Conservation (phyloP, 495 filamentous ascomycete species). For the Sabuloglossum arenarium region DNA sequence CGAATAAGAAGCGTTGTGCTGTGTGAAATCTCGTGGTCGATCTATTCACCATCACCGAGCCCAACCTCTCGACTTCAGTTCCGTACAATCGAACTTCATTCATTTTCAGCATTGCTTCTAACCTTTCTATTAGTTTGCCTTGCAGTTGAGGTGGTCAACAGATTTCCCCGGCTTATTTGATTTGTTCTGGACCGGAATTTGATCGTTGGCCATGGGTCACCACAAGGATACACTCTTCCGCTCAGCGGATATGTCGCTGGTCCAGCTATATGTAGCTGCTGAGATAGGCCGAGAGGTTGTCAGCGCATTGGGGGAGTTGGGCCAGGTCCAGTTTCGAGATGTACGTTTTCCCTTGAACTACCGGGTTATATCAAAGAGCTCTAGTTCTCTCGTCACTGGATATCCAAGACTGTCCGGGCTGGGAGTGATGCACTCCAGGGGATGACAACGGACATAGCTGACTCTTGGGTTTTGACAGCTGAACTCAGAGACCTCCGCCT, state of each 20-base stretch:
- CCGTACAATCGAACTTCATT: not conserved
- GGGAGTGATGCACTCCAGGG: not conserved
- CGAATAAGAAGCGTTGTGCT: too few species aligned
- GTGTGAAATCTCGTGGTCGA: not conserved
- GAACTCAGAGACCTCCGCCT: slow-evolving; percentile 78
- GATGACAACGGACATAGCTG: not conserved
- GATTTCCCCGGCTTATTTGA: not conserved
- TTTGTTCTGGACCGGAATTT: not conserved
- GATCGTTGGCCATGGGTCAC: slow-evolving; percentile 22
- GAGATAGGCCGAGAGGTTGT: slow-evolving; percentile 97
- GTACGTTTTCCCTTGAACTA: slow-evolving; percentile 29
- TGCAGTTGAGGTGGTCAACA: not conserved
- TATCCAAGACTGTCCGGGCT: not conserved
- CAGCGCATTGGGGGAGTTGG: slow-evolving; percentile 86
- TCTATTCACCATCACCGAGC: not conserved
- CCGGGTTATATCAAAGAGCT: too few species aligned
- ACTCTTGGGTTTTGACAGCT: slow-evolving; percentile 31
- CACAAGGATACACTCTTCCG: slow-evolving; percentile 88
- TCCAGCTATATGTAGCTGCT: slow-evolving; percentile 95
- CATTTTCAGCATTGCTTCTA: not conserved
- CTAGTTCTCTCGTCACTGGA: not conserved
- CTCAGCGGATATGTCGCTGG: slow-evolving; percentile 99
- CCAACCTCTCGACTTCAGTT: not conserved
- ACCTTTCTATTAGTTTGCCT: not conserved
- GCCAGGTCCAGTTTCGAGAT: slow-evolving; percentile 90